Evolutionary conservation across 768 basidiomycete genomes (phyloP), one percentile per base, ranked within the genome.

Genomic region (Phlegmacium glaucopus): DNA sequence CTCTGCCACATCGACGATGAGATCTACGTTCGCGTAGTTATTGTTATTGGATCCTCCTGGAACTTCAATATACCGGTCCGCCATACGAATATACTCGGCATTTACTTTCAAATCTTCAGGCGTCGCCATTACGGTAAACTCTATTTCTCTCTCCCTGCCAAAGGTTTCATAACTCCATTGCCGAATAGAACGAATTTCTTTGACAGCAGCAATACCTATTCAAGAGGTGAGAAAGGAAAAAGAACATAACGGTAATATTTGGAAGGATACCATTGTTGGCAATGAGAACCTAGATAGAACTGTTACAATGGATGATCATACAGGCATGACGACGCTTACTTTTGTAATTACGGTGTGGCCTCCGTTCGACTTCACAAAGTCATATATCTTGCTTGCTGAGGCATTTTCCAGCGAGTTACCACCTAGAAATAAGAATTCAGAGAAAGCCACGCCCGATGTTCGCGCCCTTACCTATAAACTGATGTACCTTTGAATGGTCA

Each of bases 151-250:
- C 63, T 99, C 96, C 45, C 83, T 84, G 50, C 96, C 96, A 69
- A 99, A 99, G 0, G 94, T 94, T 72, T 98, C 96, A 72, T 98
- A 99, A 61, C 91, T 94, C 96, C 96, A 99, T 83, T 98, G 95
- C 48, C 96, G 83, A 57, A 99, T 88, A 39, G 96, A 98, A 41
- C 96, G 85, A 61, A 99, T 99, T 72, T 98, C 96, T 70, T 99
- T 99, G 41, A 99, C 96, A 45, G 94, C 96, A 43, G 95, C 95
- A 61, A 97, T 99, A 78, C 91, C 90, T 90, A 54, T n/a, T 47
- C 28, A 48, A 44, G 50, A 39, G 50, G 51, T 69, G 42, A 63
- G 55, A 52, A 57, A 48, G 44, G 48, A 27, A 17, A 50, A 10
- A 41, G 17, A 25, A 11, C 34, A 28, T 9, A 22, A 22, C 22